Evolutionary conservation across 805 yeast species (phyloP).

Genomic region (Saccharomycopsis olivae): DNA sequence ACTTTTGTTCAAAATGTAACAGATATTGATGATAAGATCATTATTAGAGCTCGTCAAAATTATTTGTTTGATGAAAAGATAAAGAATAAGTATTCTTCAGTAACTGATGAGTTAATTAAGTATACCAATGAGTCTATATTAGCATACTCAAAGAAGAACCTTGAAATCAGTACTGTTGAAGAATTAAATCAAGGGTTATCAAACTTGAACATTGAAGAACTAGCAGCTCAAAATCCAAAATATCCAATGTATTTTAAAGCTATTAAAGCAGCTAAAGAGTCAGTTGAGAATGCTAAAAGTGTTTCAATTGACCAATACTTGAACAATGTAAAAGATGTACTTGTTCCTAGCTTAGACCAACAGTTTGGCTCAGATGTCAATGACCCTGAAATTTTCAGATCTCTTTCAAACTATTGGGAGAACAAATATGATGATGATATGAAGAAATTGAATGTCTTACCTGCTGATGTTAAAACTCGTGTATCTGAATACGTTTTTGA

Average conservation of each 20-base stretch:
- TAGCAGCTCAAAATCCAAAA: constrained; percentile 60
- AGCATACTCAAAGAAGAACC: constrained; percentile 32
- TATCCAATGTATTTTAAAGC: constrained; percentile 76
- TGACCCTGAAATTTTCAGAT: constrained; percentile 75
- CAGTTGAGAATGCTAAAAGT: constrained; percentile 26
- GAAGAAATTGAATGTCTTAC: constrained; percentile 72
- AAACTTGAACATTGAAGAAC: constrained; percentile 37
- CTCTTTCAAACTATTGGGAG: constrained; percentile 87
- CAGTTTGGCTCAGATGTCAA: constrained; percentile 66
- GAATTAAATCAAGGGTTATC: constrained; percentile 44
- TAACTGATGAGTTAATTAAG: constrained; percentile 19
- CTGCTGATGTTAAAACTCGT: constrained; percentile 80
- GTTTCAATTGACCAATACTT: constrained; percentile 31
- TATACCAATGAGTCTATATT: constrained; percentile 6
- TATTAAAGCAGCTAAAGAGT: constrained; percentile 38
- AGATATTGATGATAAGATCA: constrained; percentile 97
- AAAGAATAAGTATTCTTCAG: constrained; percentile 23
- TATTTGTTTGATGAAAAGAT: constrained; percentile 57
- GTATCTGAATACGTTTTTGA: constrained; percentile 95
- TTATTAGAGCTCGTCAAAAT: constrained; percentile 86
- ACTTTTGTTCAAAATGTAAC: constrained; percentile 92
- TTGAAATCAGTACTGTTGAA: constrained; percentile 27
- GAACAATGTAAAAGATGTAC: constrained; percentile 54
- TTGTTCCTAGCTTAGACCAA: constrained; percentile 62
- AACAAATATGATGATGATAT: constrained; percentile 74